Evolutionary conservation across 768 basidiomycete genomes (phyloP), one percentile per base, ranked within the genome.

Genomic region (Hortiboletus campestris): DNA sequence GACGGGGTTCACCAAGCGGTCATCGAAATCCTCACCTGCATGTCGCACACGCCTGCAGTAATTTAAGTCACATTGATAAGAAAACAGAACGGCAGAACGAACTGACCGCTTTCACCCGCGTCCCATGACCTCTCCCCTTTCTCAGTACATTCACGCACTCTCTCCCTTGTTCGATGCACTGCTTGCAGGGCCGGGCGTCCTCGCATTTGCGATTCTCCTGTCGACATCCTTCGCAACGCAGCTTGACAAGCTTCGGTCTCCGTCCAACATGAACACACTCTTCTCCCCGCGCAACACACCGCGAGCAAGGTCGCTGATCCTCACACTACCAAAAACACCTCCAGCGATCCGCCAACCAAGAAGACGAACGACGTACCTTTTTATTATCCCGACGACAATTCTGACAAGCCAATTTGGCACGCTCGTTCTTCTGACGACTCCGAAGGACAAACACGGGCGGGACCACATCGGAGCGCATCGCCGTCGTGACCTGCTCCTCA

Each of bases 351-450:
- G 28, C 40, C 20, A 46, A 46, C 6, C 57, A 17, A 39, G 20
- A 34, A 28, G 25, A n/a, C 9, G 5, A 41, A 43, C 41, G 31
- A 49, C 64, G 6, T 50, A 78, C 84, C 81, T 86, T 85, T 67
- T 85, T 85, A 63, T 86, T 86, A 61, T 84, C 84, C 57, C 78
- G 78, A 29, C 83, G 78, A 67, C 85, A 86, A 47, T 71, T 79
- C 60, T 78, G 76, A 67, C 84, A 86, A 2, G 84, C 84, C 53
- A 82, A 53, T 61, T 84, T 85, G 38, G 78, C 82, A 36, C 83
- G 76, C 56, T 84, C 84, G 62, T 70, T 69, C 56, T 67, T 72
- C 20, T 70, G 63, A 43, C 75, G 69, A 57, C 49, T 50, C 57
- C 74, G 60, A 51, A 60, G 50, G 47, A 65, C 57, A 20, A 67